Conservation (phyloP, 2,329 filamentous ascomycete genomes). For the Fusarium chlamydosporum region DNA sequence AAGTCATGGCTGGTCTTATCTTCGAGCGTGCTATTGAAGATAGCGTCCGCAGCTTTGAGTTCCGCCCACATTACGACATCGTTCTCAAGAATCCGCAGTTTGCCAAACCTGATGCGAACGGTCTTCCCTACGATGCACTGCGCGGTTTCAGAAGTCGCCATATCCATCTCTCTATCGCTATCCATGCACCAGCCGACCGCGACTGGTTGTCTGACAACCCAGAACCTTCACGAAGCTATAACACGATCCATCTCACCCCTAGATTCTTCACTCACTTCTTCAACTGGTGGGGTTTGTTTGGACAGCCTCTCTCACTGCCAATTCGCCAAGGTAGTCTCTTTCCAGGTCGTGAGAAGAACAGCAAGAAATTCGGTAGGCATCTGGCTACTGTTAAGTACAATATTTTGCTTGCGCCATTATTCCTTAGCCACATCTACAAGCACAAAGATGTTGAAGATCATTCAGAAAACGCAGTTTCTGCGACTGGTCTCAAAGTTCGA, state of each 20-base stretch:
- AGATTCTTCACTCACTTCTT: conserved; percentile 99
- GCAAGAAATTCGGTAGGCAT: conserved; percentile 98
- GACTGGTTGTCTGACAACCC: conserved; percentile 85
- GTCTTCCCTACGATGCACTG: conserved; percentile 87
- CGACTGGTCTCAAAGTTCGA: conserved; percentile 95
- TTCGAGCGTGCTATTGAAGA: conserved; percentile 87
- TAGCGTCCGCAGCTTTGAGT: conserved; percentile 84
- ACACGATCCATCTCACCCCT: conserved; percentile 93
- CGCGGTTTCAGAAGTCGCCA: conserved; percentile 96
- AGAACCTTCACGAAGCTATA: conserved; percentile 90
- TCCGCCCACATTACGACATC: conserved; percentile 93
- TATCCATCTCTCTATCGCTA: conserved; percentile 93
- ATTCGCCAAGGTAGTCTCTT: conserved; percentile 93
- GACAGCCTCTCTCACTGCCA: conserved; percentile 92
- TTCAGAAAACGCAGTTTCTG: conserved; percentile 81
- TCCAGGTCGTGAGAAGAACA: conserved; percentile 94
- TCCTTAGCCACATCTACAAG: conserved; percentile 97
- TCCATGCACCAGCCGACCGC: conserved; percentile 87
- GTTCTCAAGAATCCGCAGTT: conserved; percentile 85
- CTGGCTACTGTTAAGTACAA: conserved; percentile 99
- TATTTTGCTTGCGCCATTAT: conserved; percentile 89
- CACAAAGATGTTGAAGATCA: conserved; percentile 96
- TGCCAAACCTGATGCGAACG: conserved; percentile 71
- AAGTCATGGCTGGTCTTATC: conserved; percentile 90
- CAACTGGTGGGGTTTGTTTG: conserved; percentile 97